Evolutionary conservation across 2,329 filamentous ascomycete genomes (phyloP).

Genomic region (Aspergillus latus): DNA sequence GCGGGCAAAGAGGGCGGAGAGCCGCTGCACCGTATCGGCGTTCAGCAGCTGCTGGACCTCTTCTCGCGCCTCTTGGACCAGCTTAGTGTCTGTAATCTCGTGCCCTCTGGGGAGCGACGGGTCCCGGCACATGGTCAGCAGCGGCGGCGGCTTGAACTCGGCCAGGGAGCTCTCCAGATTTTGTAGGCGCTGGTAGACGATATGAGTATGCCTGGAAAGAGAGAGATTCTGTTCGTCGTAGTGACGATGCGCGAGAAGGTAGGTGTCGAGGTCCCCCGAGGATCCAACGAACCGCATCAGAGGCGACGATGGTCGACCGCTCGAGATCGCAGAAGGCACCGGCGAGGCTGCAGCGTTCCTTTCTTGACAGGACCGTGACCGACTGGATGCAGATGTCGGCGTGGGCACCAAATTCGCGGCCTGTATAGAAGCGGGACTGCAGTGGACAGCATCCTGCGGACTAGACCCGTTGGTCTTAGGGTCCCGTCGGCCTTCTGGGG

Average conservation of each 20-base stretch:
- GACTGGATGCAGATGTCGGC: background rate
- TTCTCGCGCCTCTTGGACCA: background rate
- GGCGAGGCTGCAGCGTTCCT: background rate
- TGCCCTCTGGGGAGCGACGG: background rate
- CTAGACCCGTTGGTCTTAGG: background rate
- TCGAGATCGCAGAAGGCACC: background rate
- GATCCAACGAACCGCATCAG: background rate
- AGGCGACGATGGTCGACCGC: background rate
- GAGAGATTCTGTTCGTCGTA: background rate
- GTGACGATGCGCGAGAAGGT: background rate
- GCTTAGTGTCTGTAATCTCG: background rate
- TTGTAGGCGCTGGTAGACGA: background rate
- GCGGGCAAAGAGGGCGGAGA: background rate
- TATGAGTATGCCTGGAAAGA: background rate
- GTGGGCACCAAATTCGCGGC: background rate
- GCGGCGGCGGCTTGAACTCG: background rate
- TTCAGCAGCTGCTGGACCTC: background rate
- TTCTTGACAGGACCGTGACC: background rate
- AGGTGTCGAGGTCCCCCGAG: background rate
- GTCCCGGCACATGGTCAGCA: background rate
- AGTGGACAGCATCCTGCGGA: background rate
- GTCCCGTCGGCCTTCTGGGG: background rate
- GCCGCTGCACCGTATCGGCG: background rate
- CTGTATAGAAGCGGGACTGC: background rate
- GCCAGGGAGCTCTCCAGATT: background rate